Evolutionary conservation across 345 rosid species (phyloP), one percentile per base, ranked within the genome.

Genomic region (Gossypium thurberi): DNA sequence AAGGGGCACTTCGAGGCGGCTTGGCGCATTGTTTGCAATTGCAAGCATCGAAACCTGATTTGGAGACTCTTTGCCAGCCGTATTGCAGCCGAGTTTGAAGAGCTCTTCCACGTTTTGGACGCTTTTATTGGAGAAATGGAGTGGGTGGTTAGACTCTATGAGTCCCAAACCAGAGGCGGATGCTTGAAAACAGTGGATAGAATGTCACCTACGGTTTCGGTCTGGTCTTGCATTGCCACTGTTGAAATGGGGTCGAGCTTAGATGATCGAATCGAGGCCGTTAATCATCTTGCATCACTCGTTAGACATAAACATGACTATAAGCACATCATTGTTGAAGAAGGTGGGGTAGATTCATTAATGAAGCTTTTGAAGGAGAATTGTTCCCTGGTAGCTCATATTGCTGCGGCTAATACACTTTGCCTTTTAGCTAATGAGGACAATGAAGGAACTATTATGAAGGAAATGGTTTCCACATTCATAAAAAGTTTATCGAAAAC

Each of bases 321-420:
- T 75, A 87, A 91, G 84, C 82, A 86, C 76, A 87, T 85, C 42
- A 89, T 91, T 7, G 89, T 86, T 0, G 88, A 87, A 48, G 96
- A 94, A 88, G 89, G 87, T 0, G 98, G 97, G 13, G 75, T 87
- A 4, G 72, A 87, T 58, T 89, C 90, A 1, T 25, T 90, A 72
- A 51, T 91, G 20, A 91, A 76, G 85, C 81, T 94, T 2, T 73
- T 94, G 21, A 85, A 87, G 51, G 97, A 86, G 71, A 17, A 40
- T 72, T 2, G 80, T 84, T 0, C 75, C 84, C 2, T 92, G 90
- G 15, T 86, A 0, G 90, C 87, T 0, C 96, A 91, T 77, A 79
- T 91, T 21, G 87, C 92, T 0, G 98, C 86, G 0, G 83, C 82
- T 4, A 65, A 77, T 0, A 78, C 85, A 6, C 82, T 93, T 17